A percentile compares a stretch with the other conserved stretches of the same genome.
phyloP scores from a whole-genome alignment of 1,284 basidiomycete species.

The Pyrrhoderma noxium region DNA sequence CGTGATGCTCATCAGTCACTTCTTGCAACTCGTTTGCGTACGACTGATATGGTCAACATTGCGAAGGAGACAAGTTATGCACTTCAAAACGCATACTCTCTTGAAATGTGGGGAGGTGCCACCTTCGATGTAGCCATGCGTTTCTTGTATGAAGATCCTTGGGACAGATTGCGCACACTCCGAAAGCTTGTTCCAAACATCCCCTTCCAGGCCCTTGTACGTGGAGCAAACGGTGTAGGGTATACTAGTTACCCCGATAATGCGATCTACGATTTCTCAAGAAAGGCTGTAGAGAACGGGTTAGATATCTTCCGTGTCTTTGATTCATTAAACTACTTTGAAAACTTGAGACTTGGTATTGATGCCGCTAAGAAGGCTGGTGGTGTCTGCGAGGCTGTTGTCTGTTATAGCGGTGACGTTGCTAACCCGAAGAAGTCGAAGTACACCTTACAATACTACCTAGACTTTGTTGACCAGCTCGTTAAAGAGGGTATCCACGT shows the following conservation, averaged over 20 bases:
- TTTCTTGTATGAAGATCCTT: constrained; percentile 99
- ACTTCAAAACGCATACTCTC: constrained; percentile 89
- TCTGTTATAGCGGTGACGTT: constrained; percentile 99
- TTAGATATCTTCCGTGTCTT: constrained; percentile 99
- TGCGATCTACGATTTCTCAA: constrained; percentile 98
- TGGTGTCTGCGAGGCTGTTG: constrained; percentile 95
- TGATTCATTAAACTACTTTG: constrained; percentile 97
- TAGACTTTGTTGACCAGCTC: constrained; percentile 92
- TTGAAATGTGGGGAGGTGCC: constrained; percentile 99
- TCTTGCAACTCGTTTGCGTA: constrained; percentile 93
- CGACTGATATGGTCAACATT: constrained; percentile 97
- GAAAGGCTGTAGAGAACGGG: constrained; percentile 98
- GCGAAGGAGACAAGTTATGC: constrained; percentile 97
- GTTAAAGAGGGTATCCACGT: constrained; percentile 96
- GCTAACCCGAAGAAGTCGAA: constrained; percentile 94
- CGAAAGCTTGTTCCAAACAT: constrained; percentile 98
- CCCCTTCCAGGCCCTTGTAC: constrained; percentile 96
- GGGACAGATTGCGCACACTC: constrained; percentile 94
- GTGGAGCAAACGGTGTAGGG: constrained; percentile 98
- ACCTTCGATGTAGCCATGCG: constrained; percentile 99
- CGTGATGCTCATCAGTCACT: constrained; percentile 98
- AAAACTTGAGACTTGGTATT: constrained; percentile 94
- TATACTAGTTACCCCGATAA: constrained; percentile 99
- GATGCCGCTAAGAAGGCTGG: constrained; percentile 99
- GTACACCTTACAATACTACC: constrained; percentile 97